Evolutionary conservation across 1,139 yeast species (phyloP).

Genomic region (Yamadazyma sp.): DNA sequence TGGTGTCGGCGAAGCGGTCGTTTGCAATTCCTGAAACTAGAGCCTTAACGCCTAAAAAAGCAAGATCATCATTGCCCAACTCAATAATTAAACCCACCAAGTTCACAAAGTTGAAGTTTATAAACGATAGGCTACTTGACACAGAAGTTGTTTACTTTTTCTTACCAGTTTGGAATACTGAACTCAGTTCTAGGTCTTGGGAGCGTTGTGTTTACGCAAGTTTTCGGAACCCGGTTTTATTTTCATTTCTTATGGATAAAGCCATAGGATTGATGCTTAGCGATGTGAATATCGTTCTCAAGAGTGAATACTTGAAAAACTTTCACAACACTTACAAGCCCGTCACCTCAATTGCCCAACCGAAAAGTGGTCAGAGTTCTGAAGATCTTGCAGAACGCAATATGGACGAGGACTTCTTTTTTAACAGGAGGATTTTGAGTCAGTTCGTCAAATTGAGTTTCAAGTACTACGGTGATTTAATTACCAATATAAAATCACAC

Average conservation of each 20-base stretch:
- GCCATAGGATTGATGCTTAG: slow-evolving; percentile 35
- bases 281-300: slow-evolving; percentile 20
- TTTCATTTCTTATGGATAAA: slow-evolving; percentile 39
- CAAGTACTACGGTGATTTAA: slow-evolving; percentile 34
- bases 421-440: slow-evolving; percentile 29
- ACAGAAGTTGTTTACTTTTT: slow-evolving; percentile 5
- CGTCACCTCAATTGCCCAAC: slow-evolving; percentile 5
- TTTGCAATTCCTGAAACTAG: background rate
- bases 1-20: background rate
- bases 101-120: slow-evolving; percentile 7
- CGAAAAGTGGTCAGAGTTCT: background rate
- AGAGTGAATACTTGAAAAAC: slow-evolving; percentile 18
- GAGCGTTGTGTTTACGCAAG: slow-evolving; percentile 9
- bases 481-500: slow-evolving; percentile 33
- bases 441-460: slow-evolving; percentile 35
- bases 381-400: background rate
- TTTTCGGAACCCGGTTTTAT: slow-evolving; percentile 18
- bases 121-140: background rate
- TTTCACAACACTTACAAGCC: slow-evolving; percentile 17
- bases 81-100: slow-evolving; percentile 9
- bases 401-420: slow-evolving; percentile 20
- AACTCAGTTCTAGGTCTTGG: slow-evolving; percentile 27
- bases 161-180: slow-evolving; percentile 30
- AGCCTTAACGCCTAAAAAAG: background rate
- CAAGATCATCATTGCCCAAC: slow-evolving; percentile 16